Conservation (phyloP, 1,139 yeast species). For the Entelexis sorbosivorans region DNA sequence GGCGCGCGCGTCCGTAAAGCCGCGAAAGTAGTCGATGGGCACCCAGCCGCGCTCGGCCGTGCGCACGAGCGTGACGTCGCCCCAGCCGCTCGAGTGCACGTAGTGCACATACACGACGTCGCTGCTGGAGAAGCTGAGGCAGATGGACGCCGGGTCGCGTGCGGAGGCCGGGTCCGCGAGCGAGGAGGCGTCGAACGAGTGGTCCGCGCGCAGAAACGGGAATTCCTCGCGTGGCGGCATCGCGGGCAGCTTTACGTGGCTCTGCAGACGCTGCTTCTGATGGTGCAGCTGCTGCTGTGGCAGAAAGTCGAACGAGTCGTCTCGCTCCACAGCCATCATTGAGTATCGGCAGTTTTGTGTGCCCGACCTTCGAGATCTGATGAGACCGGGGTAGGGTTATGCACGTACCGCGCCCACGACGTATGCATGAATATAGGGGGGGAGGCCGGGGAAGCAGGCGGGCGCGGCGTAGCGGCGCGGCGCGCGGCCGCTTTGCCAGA, state of each 20-base stretch:
- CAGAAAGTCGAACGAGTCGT: slow-evolving; percentile 18
- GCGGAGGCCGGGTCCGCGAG: slow-evolving; percentile 29
- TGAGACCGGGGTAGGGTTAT: slow-evolving; percentile 1
- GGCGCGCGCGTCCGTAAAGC: slow-evolving; percentile 43
- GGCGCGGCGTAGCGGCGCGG: too few relatives aligned
- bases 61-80: slow-evolving; percentile 74
- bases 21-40: slow-evolving; percentile 74
- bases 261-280: slow-evolving; percentile 1
- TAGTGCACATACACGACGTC: slow-evolving; percentile 83
- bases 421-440: neutral
- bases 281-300: slow-evolving; percentile 4
- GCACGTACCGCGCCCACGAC: neutral
- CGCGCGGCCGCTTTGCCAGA: too few relatives aligned
- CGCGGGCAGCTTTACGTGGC: slow-evolving; percentile 1
- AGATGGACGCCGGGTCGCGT: slow-evolving; percentile 56
- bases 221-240: slow-evolving; percentile 22
- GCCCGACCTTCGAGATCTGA: slow-evolving; percentile 2
- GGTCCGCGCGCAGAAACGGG: slow-evolving; percentile 49
- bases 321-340: slow-evolving; percentile 8
- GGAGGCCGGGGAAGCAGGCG: neutral
- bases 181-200: slow-evolving; percentile 63
- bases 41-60: slow-evolving; percentile 86
- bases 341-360: neutral
- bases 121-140: slow-evolving; percentile 67
- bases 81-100: slow-evolving; percentile 93